Percentiles rank a stretch among this genome's conserved stretches.
Conservation (phyloP, 495 filamentous ascomycete species). For the Xylaria acuta region DNA sequence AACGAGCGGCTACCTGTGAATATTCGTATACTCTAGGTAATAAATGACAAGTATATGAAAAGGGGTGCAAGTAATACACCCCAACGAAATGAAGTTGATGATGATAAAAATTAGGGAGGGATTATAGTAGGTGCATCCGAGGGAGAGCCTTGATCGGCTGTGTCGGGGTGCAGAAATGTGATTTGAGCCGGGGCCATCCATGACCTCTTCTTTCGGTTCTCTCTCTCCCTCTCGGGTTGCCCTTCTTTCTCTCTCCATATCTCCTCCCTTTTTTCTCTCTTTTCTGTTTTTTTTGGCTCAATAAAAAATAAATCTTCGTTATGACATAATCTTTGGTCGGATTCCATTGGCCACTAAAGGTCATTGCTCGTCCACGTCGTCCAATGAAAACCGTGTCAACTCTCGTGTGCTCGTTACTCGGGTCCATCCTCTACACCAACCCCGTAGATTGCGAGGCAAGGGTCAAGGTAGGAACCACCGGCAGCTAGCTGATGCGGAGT, state of each 20-base stretch:
- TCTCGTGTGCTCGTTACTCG: not conserved
- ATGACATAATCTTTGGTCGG: not conserved
- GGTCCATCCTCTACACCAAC: not conserved
- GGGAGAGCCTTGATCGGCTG: not conserved
- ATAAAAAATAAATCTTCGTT: not conserved
- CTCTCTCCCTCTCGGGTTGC: too few relatives aligned
- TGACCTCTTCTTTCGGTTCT: not conserved
- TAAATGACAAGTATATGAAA: not conserved
- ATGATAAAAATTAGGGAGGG: not conserved
- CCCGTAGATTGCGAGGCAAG: not conserved
- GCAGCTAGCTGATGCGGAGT: not conserved
- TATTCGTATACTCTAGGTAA: not conserved
- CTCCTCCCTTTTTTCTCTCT: not conserved
- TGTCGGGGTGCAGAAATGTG: not conserved
- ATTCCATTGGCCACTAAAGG: not conserved
- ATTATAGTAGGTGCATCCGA: not conserved
- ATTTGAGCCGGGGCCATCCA: not conserved
- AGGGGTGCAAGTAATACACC: not conserved
- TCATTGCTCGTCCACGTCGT: not conserved
- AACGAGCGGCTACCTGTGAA: slow-evolving; percentile 17
- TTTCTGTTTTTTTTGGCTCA: not conserved
- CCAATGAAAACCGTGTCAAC: not conserved
- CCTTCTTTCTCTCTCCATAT: not conserved
- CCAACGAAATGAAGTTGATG: not conserved
- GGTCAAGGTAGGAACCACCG: not conserved